Base-by-base conservation (phyloP, 2,329 filamentous ascomycete genomes). In the Coccinonectria pachysandricola region DNA sequence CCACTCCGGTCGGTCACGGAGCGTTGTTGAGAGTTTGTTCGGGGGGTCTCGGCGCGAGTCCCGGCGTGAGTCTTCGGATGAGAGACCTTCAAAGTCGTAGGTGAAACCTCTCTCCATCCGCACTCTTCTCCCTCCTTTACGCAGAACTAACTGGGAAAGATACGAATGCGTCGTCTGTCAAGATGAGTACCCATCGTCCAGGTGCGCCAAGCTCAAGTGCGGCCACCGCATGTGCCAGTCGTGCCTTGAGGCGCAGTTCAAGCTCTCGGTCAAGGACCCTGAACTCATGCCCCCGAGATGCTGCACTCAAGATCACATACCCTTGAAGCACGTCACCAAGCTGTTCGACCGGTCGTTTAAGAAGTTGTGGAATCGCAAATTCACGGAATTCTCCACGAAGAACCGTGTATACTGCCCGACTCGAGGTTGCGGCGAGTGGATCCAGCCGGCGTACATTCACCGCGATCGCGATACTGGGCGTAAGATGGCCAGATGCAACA, bases 271-370 rank as follows among this genome's bases (percentile, higher is more conserved):
- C 35, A 76, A 67, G 21, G 82, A 92, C 48, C 75, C 81, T 2
- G 69, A 75, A 34, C 76, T 84, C 40, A 92, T 93, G 83, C 84
- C 86, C 11, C 86, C 86, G 0, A 71, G 67, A 48, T 94, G 85
- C 54, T 94, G 85, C 54, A 79, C 71, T 3, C 46, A 68, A 12
- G 72, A 84, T 8, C 69, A 73, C 40, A 92, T 93, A 31, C 74
- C 79, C 1, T 58, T 86, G 6, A 76, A 75, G 39, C 75, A 85
- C 48, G 85, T 88, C 15, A 80, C 88, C 8, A 66, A 66, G 13
- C 60, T 91, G 6, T 86, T 93, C 46, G 71, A 82, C 45, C 49
- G 64, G 31, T 64, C 68, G 27, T 88, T 91, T 62, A 88, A 91
- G 57, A 72, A 65, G 39, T 64, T 63, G 1, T 93, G 84, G 83